These are phyloP conservation scores for Ophiostoma triangulosporum DNA, from an alignment of 2,329 filamentous ascomycete genomes.

Conservation along the genomic window DNA sequence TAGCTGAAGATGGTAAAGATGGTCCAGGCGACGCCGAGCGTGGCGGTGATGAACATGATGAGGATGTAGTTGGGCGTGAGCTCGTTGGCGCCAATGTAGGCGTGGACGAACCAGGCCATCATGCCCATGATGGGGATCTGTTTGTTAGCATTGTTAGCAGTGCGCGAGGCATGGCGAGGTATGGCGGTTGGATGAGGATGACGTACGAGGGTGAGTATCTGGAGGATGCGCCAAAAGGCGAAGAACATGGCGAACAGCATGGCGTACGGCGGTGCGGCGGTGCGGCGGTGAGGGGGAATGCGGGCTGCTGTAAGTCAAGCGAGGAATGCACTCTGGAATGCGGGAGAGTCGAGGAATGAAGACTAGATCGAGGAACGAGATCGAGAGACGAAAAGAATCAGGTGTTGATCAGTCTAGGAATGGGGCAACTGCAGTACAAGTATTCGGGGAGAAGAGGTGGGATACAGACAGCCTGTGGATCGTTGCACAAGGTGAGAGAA, in stretches of 20 bases:
- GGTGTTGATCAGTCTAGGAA: too few species aligned
- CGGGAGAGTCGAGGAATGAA: constrained; percentile 1
- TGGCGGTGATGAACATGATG: constrained; percentile 53
- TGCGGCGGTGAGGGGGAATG: not conserved
- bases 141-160: not conserved
- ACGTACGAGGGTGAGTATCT: constrained; percentile 50
- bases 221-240: constrained; percentile 45
- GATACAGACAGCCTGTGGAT: not conserved
- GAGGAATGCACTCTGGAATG: constrained; percentile 5
- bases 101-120: constrained; percentile 52
- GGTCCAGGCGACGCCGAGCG: constrained; percentile 49
- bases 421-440: not conserved
- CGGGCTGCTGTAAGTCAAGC: not conserved
- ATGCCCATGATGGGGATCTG: constrained; percentile 54
- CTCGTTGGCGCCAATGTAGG: constrained; percentile 40
- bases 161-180: too few species aligned
- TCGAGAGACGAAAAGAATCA: not conserved
- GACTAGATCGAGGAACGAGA: constrained; percentile 3
- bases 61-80: constrained; percentile 50
- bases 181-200: too few species aligned
- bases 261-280: constrained; percentile 15
- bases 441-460: not conserved
- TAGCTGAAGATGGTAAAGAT: constrained; percentile 53
- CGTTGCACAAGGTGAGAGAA: not conserved
- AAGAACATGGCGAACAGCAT: constrained; percentile 54